Evolutionary conservation across 75 land plant genomes (phyloP).

Genomic region (Pseudotsuga menziesii): DNA sequence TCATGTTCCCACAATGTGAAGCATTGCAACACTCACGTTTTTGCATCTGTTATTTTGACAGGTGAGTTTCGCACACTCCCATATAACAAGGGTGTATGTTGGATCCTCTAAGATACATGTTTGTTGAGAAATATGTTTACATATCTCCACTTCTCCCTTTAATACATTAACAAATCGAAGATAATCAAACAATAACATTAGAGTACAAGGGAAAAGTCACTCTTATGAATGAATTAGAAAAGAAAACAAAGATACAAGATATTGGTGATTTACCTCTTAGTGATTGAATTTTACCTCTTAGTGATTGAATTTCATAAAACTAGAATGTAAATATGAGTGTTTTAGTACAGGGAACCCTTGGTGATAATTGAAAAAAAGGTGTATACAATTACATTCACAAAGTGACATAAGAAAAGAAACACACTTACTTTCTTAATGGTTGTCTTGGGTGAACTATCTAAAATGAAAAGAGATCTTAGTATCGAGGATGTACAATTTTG

Average conservation of each 20-base stretch:
- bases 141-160: slow-evolving; percentile 65
- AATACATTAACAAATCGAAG: slow-evolving; percentile 81
- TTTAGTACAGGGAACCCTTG: not conserved
- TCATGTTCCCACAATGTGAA: slow-evolving; percentile 96
- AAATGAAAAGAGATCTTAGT: not conserved
- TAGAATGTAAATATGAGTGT: not conserved
- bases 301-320: not conserved
- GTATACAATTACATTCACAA: not conserved
- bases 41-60: slow-evolving; percentile 4
- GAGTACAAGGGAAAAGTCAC: no score
- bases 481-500: not conserved
- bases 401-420: not conserved
- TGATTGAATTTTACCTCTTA: no score
- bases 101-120: slow-evolving; percentile 88
- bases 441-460: not conserved
- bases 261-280: no score
- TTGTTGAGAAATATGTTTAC: slow-evolving; percentile 60
- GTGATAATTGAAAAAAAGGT: not conserved
- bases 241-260: no score
- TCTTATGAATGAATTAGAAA: no score
- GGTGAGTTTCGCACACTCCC: slow-evolving; percentile 59
- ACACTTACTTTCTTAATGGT: not conserved
- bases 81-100: slow-evolving; percentile 84
- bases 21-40: slow-evolving; percentile 53
- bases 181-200: slow-evolving; percentile 7